These are phyloP conservation scores for Ceratocystis smalleyi DNA, from an alignment of 2,329 filamentous ascomycete species.

Conservation along the genomic window DNA sequence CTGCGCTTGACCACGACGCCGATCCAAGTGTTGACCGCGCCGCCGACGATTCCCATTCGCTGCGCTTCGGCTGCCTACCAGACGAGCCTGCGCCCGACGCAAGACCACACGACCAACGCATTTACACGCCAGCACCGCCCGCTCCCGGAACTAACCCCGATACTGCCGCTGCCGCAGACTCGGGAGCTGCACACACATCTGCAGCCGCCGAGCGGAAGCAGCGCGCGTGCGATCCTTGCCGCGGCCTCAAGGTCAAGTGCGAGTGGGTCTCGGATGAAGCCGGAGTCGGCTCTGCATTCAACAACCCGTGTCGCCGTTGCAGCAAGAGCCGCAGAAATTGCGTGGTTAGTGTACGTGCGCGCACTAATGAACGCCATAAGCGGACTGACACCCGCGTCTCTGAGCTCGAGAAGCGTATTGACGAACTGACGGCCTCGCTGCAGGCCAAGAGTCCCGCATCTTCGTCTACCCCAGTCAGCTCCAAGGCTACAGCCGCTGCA, in stretches of 20 bases:
- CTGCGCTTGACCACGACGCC: not conserved
- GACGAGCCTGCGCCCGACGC: not conserved
- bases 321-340: constrained; percentile 65
- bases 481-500: constrained; percentile 21
- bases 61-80: not conserved
- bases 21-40: not conserved
- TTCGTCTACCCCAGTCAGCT: not conserved
- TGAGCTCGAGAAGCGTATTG: constrained; percentile 84
- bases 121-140: not conserved
- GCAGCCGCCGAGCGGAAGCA: constrained; percentile 44
- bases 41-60: not conserved
- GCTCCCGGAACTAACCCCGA: not conserved
- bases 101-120: not conserved
- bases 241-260: constrained; percentile 68
- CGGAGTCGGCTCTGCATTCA: constrained; percentile 22
- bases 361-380: constrained; percentile 59
- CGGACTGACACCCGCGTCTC: constrained; percentile 82
- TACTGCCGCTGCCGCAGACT: not conserved
- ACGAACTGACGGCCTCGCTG: constrained; percentile 67
- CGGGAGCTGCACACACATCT: not conserved
- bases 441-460: constrained; percentile 33
- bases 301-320: constrained; percentile 58
- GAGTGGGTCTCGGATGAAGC: constrained; percentile 52
- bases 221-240: constrained; percentile 60
- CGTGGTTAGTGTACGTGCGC: constrained; percentile 54